phyloP scores from a whole-genome alignment of 495 filamentous ascomycete genomes.

The Cryomyces minteri region DNA sequence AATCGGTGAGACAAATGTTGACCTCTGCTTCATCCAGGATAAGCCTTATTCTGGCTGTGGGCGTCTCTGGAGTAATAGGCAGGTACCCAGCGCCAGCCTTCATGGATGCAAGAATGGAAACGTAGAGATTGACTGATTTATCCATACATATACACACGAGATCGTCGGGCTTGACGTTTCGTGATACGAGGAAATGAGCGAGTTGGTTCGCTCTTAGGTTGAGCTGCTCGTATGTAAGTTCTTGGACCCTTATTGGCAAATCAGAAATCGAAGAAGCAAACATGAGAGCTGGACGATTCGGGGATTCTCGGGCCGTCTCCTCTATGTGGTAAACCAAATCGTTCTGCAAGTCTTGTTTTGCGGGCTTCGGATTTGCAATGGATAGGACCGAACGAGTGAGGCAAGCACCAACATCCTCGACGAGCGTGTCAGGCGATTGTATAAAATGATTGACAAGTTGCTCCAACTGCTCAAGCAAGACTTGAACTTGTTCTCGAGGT shows the following conservation, averaged over 20 bases:
- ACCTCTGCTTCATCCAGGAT: conserved; percentile 36
- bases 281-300: conserved; percentile 36
- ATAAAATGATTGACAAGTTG: conserved; percentile 25
- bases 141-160: conserved; percentile 52
- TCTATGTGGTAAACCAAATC: conserved; percentile 36
- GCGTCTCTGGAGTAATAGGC: conserved; percentile 47
- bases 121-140: conserved; percentile 48
- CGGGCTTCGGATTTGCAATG: conserved; percentile 27
- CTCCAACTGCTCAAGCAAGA: conserved; percentile 39
- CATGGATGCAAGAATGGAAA: conserved; percentile 48
- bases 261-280: conserved; percentile 31
- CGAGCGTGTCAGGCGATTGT: conserved; percentile 15
- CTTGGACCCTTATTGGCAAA: conserved; percentile 12
- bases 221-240: conserved; percentile 42
- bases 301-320: conserved; percentile 23
- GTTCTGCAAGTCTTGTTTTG: not conserved
- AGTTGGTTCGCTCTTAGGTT: conserved; percentile 44
- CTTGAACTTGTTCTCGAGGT: conserved; percentile 27
- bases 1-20: conserved; percentile 24
- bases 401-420: conserved; percentile 17
- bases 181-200: conserved; percentile 32
- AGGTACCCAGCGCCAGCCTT: conserved; percentile 61
- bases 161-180: conserved; percentile 27
- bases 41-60: conserved; percentile 24
- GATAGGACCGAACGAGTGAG: conserved; percentile 30